Evolutionary conservation across 2,329 filamentous ascomycete genomes (phyloP).

Genomic region (Apiospora arundinis): DNA sequence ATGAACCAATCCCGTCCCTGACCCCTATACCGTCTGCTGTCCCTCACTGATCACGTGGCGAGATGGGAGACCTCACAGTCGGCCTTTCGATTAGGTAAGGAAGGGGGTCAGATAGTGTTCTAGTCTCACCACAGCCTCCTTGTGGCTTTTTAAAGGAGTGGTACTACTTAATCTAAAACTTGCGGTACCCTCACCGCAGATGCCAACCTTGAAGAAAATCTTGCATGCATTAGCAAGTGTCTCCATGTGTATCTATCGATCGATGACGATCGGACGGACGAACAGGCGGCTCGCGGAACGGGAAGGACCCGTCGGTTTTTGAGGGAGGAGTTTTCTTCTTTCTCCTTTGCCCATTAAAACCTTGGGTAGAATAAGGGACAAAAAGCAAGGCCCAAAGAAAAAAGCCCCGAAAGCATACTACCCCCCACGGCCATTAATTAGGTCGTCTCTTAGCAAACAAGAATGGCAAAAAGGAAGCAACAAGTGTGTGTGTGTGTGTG

Average conservation of each 20-base stretch:
- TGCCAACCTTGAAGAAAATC: background rate
- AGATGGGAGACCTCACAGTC: too few relatives aligned
- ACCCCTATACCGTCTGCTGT: background rate
- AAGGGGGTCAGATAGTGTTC: background rate
- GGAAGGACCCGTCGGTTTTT: constrained; percentile 14
- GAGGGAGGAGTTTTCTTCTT: background rate
- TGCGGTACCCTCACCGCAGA: background rate
- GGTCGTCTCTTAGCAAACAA: background rate
- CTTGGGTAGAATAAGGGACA: too few relatives aligned
- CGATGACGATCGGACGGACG: constrained; percentile 7
- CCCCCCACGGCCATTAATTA: background rate
- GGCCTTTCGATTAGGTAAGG: background rate
- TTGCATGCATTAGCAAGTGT: background rate
- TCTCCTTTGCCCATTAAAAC: background rate
- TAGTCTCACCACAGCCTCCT: background rate
- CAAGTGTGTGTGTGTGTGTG: background rate
- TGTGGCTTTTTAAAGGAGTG: background rate
- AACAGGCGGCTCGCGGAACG: background rate
- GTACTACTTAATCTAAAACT: background rate
- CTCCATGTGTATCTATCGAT: background rate
- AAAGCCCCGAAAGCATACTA: background rate
- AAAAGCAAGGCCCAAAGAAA: background rate
- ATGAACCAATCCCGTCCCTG: background rate
- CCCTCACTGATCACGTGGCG: background rate
- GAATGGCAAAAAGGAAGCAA: background rate